A percentile compares a stretch with the other conserved stretches of the same genome.
These are phyloP conservation scores for Pythium monospermum DNA, from an alignment of 352 stramenopile species.

Conservation along the genomic window DNA sequence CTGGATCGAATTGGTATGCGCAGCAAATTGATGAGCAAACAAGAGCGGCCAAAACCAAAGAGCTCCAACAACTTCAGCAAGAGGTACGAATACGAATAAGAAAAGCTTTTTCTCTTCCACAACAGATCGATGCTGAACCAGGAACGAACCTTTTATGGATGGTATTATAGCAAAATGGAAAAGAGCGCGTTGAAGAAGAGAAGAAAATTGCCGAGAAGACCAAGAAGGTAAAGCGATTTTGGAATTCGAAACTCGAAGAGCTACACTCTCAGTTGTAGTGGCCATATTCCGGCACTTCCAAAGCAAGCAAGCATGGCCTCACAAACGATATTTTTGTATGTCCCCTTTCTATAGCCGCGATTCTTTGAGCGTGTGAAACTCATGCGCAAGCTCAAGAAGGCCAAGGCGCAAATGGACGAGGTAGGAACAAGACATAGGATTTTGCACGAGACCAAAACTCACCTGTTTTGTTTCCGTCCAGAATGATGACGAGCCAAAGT, in stretches of 20 bases:
- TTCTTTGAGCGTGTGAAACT: constrained; percentile 85
- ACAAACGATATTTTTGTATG: constrained; percentile 4
- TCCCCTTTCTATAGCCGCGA: constrained; percentile 31
- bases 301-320: background rate
- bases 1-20: background rate
- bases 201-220: constrained; percentile 79
- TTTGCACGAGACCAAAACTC: too few relatives aligned
- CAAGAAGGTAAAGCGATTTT: constrained; percentile 55
- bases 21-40: constrained; percentile 22
- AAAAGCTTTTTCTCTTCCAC: background rate
- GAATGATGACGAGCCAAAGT: constrained; percentile 28
- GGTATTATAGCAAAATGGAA: constrained; percentile 12
- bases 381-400: constrained; percentile 73
- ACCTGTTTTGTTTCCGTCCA: constrained; percentile 27
- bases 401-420: constrained; percentile 41
- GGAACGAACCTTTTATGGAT: background rate
- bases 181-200: constrained; percentile 25
- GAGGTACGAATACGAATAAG: constrained; percentile 11
- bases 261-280: too few relatives aligned
- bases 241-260: too few relatives aligned
- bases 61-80: constrained; percentile 29
- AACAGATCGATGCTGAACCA: too few relatives aligned
- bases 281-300: too few relatives aligned
- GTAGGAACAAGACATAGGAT: constrained; percentile 18
- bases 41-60: constrained; percentile 30